These are phyloP conservation scores for Neurospora sp. DNA, from an alignment of 495 filamentous ascomycete genomes.

Conservation along the genomic window DNA sequence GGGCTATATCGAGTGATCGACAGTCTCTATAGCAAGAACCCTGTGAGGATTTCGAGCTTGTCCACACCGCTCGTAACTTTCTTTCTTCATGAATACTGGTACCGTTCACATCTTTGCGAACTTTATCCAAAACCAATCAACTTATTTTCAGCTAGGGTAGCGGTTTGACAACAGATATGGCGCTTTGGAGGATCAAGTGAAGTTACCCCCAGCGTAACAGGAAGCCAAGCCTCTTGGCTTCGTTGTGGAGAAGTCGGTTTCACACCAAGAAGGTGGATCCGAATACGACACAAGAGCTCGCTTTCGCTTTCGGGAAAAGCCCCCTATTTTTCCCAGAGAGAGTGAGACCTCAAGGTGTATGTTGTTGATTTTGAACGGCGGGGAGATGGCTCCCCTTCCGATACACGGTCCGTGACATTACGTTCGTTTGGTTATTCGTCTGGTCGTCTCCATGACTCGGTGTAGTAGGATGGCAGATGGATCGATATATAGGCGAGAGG, in stretches of 20 bases:
- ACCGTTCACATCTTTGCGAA: neutral
- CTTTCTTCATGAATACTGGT: neutral
- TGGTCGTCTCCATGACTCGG: neutral
- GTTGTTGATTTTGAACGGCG: neutral
- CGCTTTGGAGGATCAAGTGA: neutral
- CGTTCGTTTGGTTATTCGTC: neutral
- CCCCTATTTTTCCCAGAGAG: neutral
- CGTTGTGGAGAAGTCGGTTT: neutral
- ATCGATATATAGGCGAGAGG: neutral
- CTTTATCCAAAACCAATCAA: neutral
- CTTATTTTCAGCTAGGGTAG: neutral
- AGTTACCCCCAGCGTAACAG: neutral
- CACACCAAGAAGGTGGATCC: neutral
- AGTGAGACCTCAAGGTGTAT: neutral
- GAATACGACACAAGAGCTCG: slow-evolving; percentile 1
- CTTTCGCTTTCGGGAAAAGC: neutral
- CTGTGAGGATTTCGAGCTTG: neutral
- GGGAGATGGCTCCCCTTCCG: neutral
- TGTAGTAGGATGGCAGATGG: neutral
- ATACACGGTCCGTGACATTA: neutral
- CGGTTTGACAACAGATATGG: neutral
- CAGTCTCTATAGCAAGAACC: neutral
- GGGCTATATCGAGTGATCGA: neutral
- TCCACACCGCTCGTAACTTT: neutral
- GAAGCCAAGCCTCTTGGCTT: neutral